Percentiles rank a stretch among this genome's conserved stretches.
These are phyloP conservation scores for Eucalyptus tenuipes DNA, from an alignment of 345 rosid genomes.

Conservation along the genomic window DNA sequence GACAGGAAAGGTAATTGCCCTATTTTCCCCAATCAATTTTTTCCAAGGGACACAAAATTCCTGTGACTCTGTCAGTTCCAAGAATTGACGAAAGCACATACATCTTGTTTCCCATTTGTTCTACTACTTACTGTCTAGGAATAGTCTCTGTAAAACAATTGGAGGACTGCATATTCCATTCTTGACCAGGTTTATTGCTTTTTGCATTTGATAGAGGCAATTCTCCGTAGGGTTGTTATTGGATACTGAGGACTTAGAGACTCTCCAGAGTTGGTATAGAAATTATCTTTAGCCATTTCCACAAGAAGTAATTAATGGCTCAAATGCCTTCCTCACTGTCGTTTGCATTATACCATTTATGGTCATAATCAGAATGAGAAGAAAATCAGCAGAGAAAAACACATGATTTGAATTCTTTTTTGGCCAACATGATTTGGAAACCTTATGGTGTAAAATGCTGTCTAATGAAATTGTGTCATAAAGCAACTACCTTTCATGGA, in stretches of 20 bases:
- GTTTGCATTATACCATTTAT: background rate
- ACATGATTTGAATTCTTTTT: background rate
- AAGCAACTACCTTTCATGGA: constrained; percentile 47
- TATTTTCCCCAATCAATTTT: background rate
- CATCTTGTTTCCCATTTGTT: background rate
- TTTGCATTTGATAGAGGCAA: background rate
- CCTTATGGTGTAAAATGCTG: background rate
- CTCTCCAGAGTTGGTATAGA: background rate
- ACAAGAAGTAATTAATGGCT: background rate
- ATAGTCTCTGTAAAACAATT: background rate
- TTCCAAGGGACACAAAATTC: background rate
- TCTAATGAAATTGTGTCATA: background rate
- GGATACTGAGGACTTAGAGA: background rate
- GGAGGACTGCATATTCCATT: background rate
- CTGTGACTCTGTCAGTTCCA: background rate
- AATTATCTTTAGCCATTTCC: background rate
- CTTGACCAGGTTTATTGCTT: background rate
- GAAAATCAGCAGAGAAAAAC: background rate
- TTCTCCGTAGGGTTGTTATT: background rate
- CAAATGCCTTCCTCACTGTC: background rate
- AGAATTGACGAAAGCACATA: background rate
- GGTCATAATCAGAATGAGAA: background rate
- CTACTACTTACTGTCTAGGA: background rate
- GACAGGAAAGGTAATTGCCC: background rate
- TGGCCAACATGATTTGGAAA: background rate